Base-by-base conservation (phyloP, 345 rosid genomes). In the Rubroshorea leprosula region DNA sequence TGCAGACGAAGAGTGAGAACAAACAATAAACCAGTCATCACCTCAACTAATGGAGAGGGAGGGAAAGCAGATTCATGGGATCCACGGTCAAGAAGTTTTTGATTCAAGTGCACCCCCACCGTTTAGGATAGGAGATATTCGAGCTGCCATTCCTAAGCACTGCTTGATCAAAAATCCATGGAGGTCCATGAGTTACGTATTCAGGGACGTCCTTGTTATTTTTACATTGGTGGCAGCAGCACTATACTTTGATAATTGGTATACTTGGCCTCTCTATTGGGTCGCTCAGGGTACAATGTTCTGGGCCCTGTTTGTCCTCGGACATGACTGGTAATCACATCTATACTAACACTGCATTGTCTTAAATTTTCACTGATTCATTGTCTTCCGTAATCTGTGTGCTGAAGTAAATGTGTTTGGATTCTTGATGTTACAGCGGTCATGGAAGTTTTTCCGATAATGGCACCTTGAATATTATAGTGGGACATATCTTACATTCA, bases 241-340 rank as follows among this genome's bases (percentile, higher is more conserved):
- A 39, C 61, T 76, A 48, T 64, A 61, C 59, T 14, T 82, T 16
- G 67, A 80, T 51, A 67, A 66, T 57, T 82, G 89, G 85, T 9
- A 76, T 65, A 24, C 71, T 48, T 80, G 85, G 89, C 95, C 89
- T 8, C 63, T 84, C 19, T 87, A 87, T 51, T 87, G 95, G 95
- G 59, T 59, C 57, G 80, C 74, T 14, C 95, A 87, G 62, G 95
- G 91, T 31, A 87, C 91, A n/a, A 82, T 87, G 76, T 87, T 84
- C 48, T 87, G 95, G 95, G 95, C 89, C 50, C 61, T 84, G 23
- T 87, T 87, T 76, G 95, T 87, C 45, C 91, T 87, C n/a, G 95
- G 95, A 53, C 95, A 87, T 64, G 95, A 87, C 64, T 87, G 95
- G 95, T 86, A 72, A 48, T 45, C 23, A 19, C 17, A 19, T n/a